Conservation (phyloP, 1,139 yeast species). For the Geotrichum phurueaensis region DNA sequence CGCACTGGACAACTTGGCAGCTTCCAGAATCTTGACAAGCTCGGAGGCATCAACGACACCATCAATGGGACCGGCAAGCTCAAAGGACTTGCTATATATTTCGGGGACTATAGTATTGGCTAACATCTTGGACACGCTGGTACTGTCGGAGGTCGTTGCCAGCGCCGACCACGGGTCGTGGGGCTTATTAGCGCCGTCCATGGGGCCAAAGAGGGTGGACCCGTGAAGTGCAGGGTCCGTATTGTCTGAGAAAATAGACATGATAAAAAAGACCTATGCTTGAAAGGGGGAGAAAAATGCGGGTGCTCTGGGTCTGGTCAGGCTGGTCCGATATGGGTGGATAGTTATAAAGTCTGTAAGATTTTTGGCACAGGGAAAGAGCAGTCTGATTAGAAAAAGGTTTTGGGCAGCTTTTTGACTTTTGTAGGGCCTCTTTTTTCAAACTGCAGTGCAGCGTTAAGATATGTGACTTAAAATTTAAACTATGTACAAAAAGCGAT, state of each 20-base stretch:
- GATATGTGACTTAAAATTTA: not conserved
- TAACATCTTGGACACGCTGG: slow-evolving; percentile 20
- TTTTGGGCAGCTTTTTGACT: slow-evolving; percentile 19
- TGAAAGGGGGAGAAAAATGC: not conserved
- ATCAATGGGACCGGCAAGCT: slow-evolving; percentile 15
- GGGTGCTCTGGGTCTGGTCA: slow-evolving; percentile 17
- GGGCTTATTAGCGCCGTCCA: slow-evolving; percentile 14
- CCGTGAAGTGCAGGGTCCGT: slow-evolving; percentile 1
- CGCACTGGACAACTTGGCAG: slow-evolving; percentile 24
- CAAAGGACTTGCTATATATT: slow-evolving; percentile 20
- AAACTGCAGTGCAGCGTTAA: not conserved
- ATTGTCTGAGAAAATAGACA: not conserved
- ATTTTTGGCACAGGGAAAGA: not conserved
- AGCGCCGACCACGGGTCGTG: slow-evolving; percentile 30
- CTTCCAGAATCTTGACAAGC: slow-evolving; percentile 18
- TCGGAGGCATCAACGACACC: slow-evolving; percentile 18
- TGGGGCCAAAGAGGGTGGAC: slow-evolving; percentile 5
- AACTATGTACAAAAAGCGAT: not conserved
- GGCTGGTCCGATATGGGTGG: not conserved
- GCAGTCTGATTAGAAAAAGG: not conserved
- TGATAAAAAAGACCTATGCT: not conserved
- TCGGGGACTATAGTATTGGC: slow-evolving; percentile 18
- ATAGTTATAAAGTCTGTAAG: not conserved
- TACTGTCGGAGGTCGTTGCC: slow-evolving; percentile 18
- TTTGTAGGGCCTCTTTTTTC: slow-evolving; percentile 25